These are phyloP conservation scores for Ceratocystis cacaofunesta DNA, from an alignment of 2,329 filamentous ascomycete species.

Conservation along the genomic window DNA sequence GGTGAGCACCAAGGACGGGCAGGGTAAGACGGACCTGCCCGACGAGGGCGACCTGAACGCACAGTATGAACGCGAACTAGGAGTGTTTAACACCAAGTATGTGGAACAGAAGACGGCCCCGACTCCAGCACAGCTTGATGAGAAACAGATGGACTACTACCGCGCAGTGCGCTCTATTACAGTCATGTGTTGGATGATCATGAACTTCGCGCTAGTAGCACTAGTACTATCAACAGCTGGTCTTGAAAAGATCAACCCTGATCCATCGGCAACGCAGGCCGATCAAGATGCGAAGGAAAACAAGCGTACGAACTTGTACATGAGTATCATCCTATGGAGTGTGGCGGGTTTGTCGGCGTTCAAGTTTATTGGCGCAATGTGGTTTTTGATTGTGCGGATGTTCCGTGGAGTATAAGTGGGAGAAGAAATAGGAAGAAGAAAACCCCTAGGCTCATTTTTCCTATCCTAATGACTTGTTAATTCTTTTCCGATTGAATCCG, in stretches of 20 bases:
- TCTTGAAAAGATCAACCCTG: constrained; percentile 48
- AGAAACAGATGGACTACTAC: constrained; percentile 97
- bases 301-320: constrained; percentile 61
- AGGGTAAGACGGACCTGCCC: constrained; percentile 85
- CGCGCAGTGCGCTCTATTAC: constrained; percentile 86
- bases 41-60: constrained; percentile 92
- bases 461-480: background rate
- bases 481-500: background rate
- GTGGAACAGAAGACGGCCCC: constrained; percentile 53
- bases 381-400: constrained; percentile 83
- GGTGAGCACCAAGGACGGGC: constrained; percentile 75
- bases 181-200: constrained; percentile 91
- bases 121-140: constrained; percentile 41
- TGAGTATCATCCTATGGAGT: constrained; percentile 76
- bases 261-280: constrained; percentile 25
- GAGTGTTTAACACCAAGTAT: constrained; percentile 58
- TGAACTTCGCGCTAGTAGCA: constrained; percentile 76
- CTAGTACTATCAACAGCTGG: constrained; percentile 78
- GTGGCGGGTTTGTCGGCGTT: constrained; percentile 73
- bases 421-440: background rate
- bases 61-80: constrained; percentile 77
- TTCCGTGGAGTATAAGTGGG: constrained; percentile 51
- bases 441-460: background rate
- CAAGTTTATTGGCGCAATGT: constrained; percentile 74
- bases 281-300: constrained; percentile 26